Evolutionary conservation across 495 filamentous ascomycete genomes (phyloP).

Genomic region (Podospora tetraspora): DNA sequence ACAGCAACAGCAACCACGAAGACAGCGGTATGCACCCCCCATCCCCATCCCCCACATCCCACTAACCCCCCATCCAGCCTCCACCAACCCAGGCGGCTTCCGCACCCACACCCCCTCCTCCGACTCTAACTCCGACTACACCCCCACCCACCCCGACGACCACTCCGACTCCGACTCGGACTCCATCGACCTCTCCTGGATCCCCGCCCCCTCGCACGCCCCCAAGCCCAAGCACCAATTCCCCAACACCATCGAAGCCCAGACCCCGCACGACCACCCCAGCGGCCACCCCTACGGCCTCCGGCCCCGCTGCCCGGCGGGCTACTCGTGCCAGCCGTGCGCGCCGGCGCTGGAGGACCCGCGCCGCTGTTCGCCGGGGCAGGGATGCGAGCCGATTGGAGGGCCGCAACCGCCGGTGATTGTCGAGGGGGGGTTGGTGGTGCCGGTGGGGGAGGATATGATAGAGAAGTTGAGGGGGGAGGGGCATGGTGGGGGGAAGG

Average conservation of each 20-base stretch:
- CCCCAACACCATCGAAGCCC: not conserved
- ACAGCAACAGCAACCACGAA: too few relatives aligned
- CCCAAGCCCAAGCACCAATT: not conserved
- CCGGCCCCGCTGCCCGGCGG: slow-evolving; percentile 6
- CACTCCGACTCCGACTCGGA: too few relatives aligned
- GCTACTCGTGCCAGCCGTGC: slow-evolving; percentile 17
- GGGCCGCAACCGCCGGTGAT: not conserved
- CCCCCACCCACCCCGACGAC: too few relatives aligned
- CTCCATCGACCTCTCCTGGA: not conserved
- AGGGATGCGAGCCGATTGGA: not conserved
- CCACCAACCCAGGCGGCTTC: not conserved
- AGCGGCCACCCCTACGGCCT: not conserved
- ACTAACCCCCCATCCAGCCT: not conserved
- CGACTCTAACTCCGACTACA: not conserved
- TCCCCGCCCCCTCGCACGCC: not conserved
- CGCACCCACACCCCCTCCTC: not conserved
- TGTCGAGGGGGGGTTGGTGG: not conserved
- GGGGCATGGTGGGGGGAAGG: too few relatives aligned
- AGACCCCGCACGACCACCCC: not conserved
- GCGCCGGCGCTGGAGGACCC: not conserved
- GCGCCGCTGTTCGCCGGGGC: not conserved
- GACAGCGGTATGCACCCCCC: too few relatives aligned
- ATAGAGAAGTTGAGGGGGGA: not conserved
- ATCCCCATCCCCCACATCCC: too few relatives aligned
- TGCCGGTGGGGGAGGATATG: not conserved